A percentile compares a stretch with the other conserved stretches of the same genome.
Conservation (phyloP, 257 asterid genomes). For the Agastache rugosa region DNA sequence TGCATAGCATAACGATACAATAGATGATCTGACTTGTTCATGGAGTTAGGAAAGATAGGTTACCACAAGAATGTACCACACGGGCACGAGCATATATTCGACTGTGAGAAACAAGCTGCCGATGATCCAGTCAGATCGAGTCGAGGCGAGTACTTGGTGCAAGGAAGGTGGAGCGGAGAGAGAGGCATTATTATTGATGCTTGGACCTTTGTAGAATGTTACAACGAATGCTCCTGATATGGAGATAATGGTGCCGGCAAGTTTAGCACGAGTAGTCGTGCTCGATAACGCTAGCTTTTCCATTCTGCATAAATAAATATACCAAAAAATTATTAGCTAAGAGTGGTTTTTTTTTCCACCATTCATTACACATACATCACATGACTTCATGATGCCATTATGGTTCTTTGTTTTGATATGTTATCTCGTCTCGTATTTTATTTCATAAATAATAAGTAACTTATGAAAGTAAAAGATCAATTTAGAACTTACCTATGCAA, state of each 20-base stretch:
- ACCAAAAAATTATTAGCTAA: neutral
- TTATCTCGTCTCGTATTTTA: too few relatives aligned
- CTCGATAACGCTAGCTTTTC: conserved; percentile 67
- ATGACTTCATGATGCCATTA: too few relatives aligned
- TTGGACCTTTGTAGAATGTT: conserved; percentile 82
- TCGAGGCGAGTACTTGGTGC: conserved; percentile 40
- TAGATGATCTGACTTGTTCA: too few relatives aligned
- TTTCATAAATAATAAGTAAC: too few relatives aligned
- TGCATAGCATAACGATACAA: too few relatives aligned
- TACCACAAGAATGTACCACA: conserved; percentile 95
- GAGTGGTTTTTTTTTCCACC: too few relatives aligned
- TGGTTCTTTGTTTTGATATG: too few relatives aligned
- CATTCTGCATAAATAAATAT: conserved; percentile 59
- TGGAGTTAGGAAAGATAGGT: neutral
- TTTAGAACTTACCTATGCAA: too few relatives aligned
- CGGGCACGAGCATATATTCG: conserved; percentile 78
- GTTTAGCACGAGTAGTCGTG: conserved; percentile 69
- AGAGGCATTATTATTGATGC: conserved; percentile 44
- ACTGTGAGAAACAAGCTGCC: conserved; percentile 76
- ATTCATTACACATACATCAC: too few relatives aligned
- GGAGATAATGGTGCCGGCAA: conserved; percentile 74
- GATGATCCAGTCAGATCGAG: conserved; percentile 70
- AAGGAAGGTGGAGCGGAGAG: conserved; percentile 28
- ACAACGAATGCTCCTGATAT: conserved; percentile 84
- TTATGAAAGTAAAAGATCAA: too few relatives aligned